These are phyloP conservation scores for Puccinia horiana DNA, from an alignment of 1,284 basidiomycete genomes.

Conservation along the genomic window DNA sequence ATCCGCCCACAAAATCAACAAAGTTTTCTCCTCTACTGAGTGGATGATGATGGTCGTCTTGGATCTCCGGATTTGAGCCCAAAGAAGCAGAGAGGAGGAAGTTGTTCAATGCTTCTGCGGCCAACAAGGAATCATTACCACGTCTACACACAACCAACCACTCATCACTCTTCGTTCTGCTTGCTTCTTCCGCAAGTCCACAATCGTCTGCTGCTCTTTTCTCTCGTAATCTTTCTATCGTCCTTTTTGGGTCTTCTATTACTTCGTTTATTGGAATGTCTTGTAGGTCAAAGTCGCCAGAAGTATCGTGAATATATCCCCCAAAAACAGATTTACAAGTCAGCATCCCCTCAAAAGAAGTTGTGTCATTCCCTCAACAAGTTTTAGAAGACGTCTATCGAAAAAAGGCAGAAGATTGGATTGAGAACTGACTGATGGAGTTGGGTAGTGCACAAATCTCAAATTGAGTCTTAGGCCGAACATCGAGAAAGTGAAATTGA, in stretches of 20 bases:
- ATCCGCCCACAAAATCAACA: neutral
- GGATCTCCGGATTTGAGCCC: too few species aligned
- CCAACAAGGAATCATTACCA: conserved; percentile 90
- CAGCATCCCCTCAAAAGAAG: neutral
- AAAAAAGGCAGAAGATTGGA: neutral
- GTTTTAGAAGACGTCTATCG: too few species aligned
- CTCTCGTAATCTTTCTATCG: neutral
- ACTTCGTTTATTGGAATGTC: conserved; percentile 21
- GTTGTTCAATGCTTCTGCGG: conserved; percentile 60
- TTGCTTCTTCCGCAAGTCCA: neutral
- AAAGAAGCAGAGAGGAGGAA: neutral
- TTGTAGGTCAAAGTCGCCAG: neutral
- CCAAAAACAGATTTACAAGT: neutral
- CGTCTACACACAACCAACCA: conserved; percentile 74
- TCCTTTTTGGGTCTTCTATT: neutral
- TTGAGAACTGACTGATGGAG: conserved; percentile 69
- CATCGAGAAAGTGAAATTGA: conserved; percentile 69
- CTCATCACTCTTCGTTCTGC: conserved; percentile 55
- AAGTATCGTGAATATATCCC: neutral
- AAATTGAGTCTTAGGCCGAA: conserved; percentile 77
- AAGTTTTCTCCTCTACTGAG: neutral
- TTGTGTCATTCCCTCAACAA: neutral
- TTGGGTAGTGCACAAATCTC: conserved; percentile 78
- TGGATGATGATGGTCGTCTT: neutral
- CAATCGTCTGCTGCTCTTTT: neutral